Base-by-base conservation (phyloP, 768 basidiomycete genomes). In the Lactarius vividus region DNA sequence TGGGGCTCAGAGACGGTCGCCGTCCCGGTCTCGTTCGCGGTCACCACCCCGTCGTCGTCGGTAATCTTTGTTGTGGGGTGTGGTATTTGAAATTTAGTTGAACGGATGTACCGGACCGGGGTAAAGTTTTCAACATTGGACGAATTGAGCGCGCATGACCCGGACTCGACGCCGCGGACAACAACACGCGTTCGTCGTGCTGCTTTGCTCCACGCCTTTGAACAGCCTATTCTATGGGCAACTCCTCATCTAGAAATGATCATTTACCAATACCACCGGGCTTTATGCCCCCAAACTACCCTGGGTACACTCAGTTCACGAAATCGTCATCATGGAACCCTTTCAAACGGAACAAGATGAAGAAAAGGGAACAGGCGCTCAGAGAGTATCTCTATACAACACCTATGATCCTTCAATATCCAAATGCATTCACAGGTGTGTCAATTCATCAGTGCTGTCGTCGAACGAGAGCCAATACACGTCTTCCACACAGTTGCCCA, bases 31-130 rank as follows among this genome's bases (percentile, higher is more conserved):
- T 16, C 71, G 78, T 28, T 81, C 81, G 11, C 74, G 79, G 58
- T 81, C 79, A 64, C 81, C 81, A n/a, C 75, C 76, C 6, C 74
- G 79, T 54, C 75, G 81, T 35, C 71, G 76, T 10, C 33, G 62
- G 28, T 44, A 53, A 40, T 59, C 44, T 26, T 5, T 52, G 49
- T 8, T 8, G 16, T 11, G 10, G 9, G 0, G 3, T 18, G 26
- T 40, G 11, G 2, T 60, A 46, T 61, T 61, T 65, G 54, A 65
- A 59, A 58, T 59, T 31, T n/a, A 59, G 29, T 18, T 33, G 37
- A 23, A 15, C 59, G 65, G 65, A 62, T 44, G 20, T 4, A 3
- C 37, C 65, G 65, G 65, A 20, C 65, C 65, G 61, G 37, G 44
- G 20, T 15, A 1, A 5, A 33, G 54, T 60, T 33, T 60, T 33